Evolutionary conservation across 768 basidiomycete species (phyloP), one percentile per base, ranked within the genome.

Genomic region (Leccinum rimulosum): DNA sequence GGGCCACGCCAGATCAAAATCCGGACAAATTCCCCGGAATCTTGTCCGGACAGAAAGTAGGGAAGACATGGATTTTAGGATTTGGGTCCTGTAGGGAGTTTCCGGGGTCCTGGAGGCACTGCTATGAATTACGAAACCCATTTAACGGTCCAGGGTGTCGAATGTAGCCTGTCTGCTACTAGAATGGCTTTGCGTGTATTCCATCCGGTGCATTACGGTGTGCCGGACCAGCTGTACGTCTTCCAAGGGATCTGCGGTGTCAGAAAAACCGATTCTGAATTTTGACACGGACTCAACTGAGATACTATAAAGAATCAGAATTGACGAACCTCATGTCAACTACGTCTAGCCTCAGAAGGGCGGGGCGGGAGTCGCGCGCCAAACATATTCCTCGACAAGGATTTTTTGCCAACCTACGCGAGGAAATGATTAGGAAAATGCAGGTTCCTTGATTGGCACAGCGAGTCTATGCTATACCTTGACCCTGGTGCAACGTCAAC

Each of bases 401-500:
- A 12, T 50, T 70, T 62, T 35, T 74, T 74, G 61, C 66, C 68
- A n/a, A 9, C 14, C 73, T 73, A 38, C 11, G 22, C 50, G 2
- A 3, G 14, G 4, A 33, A 54, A 38, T 10, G 10, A 19, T 57
- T 1, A 56, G 5, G 4, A 30, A 3, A 8, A 17, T 3, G 3
- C 45, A 19, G 3, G 3, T 28, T 30, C 17, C 28, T 12, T 11
- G 22, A 27, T 28, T 12, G 5, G 2, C 55, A 3, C 2, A 28
- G 25, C 6, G 0, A 14, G 22, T 67, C 57, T 59, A 73, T 73
- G 7, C 11, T 64, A 30, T 73, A 73, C 51, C 73, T 67, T 55
- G 60, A 62, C n/a, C 69, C 68, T 1, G 74, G 36, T 12, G 72
- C 19, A 28, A 1, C 55, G 55, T 73, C 68, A 3, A 64, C n/a